Evolutionary conservation across 2,329 filamentous ascomycete genomes (phyloP).

Genomic region (Colletotrichum incanum): DNA sequence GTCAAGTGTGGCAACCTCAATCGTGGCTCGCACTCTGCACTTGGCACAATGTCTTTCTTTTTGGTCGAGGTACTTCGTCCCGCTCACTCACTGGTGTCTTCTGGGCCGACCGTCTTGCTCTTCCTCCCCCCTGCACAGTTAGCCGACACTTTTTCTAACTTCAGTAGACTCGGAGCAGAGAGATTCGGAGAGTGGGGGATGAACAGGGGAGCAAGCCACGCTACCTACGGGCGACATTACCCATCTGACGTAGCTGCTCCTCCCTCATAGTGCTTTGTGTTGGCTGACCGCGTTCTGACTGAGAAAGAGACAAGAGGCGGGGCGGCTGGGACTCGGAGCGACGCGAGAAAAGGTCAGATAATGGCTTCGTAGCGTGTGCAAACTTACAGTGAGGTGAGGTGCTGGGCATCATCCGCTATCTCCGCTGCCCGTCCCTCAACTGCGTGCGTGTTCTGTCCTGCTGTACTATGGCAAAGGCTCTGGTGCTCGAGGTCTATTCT

Average conservation of each 20-base stretch:
- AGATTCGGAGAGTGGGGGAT: constrained; percentile 40
- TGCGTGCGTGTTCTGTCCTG: not conserved
- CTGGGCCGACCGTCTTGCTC: not conserved
- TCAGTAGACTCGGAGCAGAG: constrained; percentile 33
- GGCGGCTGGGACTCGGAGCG: not conserved
- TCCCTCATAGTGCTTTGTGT: not conserved
- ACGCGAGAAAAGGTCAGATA: constrained; percentile 12
- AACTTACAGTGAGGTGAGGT: not conserved
- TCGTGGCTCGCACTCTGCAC: constrained; percentile 5
- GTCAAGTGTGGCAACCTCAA: constrained; percentile 17
- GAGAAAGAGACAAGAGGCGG: not conserved
- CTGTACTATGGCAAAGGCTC: not conserved
- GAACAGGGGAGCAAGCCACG: constrained; percentile 28
- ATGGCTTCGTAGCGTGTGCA: constrained; percentile 2
- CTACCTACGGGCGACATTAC: constrained; percentile 22
- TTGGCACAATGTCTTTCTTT: not conserved
- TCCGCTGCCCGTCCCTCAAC: not conserved
- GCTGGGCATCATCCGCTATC: not conserved
- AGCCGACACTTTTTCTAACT: constrained; percentile 29
- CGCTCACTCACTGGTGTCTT: not conserved
- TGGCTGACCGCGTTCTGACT: constrained; percentile 23
- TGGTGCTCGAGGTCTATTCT: constrained; percentile 20
- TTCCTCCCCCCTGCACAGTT: constrained; percentile 20
- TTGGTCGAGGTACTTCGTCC: not conserved
- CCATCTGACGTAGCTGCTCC: constrained; percentile 35